These are phyloP conservation scores for Calonectria ilicicola DNA, from an alignment of 2,329 filamentous ascomycete species.

Conservation along the genomic window DNA sequence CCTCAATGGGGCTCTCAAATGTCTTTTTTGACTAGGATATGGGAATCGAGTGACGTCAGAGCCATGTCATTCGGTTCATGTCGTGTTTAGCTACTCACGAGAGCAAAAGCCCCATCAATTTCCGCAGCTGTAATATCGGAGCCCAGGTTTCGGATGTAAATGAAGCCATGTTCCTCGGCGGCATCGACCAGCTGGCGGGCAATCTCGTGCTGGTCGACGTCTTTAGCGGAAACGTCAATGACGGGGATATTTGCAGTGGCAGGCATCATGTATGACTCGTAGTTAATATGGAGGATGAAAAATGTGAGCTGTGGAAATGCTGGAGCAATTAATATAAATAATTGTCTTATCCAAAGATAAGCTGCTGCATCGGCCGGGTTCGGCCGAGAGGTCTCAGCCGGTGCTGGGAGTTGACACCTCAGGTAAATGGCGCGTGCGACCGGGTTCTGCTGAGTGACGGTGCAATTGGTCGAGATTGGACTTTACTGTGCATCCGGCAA, in stretches of 20 bases:
- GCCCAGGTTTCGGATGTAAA: constrained; percentile 85
- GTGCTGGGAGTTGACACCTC: not conserved
- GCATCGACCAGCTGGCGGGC: constrained; percentile 82
- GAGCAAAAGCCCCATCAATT: constrained; percentile 77
- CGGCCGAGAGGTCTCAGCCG: constrained; percentile 9
- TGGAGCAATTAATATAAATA: constrained; percentile 3
- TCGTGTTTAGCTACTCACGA: constrained; percentile 64
- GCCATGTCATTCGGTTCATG: not conserved
- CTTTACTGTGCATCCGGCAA: not conserved
- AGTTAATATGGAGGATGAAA: not conserved
- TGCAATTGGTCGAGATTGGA: not conserved
- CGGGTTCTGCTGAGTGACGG: not conserved
- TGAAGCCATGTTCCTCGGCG: constrained; percentile 85
- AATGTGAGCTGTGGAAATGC: not conserved
- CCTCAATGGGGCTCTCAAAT: constrained; percentile 75
- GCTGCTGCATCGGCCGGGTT: constrained; percentile 14
- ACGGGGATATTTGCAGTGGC: constrained; percentile 74
- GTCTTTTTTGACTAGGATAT: constrained; percentile 71
- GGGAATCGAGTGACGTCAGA: not conserved
- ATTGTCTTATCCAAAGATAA: constrained; percentile 18
- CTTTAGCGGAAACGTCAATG: constrained; percentile 74
- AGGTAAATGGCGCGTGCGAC: not conserved
- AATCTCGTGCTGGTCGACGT: constrained; percentile 63
- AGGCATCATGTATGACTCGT: constrained; percentile 31
- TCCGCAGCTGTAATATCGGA: constrained; percentile 74